Base-by-base conservation (phyloP, 208 protist genomes). In the Trypanosoma boissoni region DNA sequence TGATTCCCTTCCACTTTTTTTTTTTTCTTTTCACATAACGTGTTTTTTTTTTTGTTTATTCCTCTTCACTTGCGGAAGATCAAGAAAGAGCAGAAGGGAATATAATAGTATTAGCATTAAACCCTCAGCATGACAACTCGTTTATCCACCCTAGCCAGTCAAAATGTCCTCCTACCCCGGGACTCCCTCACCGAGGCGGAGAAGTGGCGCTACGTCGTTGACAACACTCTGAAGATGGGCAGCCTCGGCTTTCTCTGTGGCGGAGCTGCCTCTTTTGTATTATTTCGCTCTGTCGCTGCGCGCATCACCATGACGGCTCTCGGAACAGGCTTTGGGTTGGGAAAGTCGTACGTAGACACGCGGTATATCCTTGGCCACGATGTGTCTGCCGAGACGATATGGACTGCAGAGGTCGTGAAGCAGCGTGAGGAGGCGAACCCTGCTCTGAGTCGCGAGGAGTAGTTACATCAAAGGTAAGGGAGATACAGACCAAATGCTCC, bases 341-440 rank as follows among this genome's bases (percentile, higher is more conserved):
- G 88, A 8, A 87, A 83, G 53, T 66, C 88, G 9, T 95, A 92
- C 37, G 84, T 95, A 18, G 88, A 95, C 53, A 79, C 83, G 3
- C 76, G 86, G 54, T 95, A 89, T 60, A 61, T 92, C 31, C 70
- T 95, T 24, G 88, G 88, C 9, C 88, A 95, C 54, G 80, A 95
- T 62, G 68, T 89, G 18, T 57, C 70, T 34, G 82, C 80, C 7
- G 77, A 82, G 49, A 71, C 77, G 2, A 64, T 83, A 3, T 89
- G 86, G 86, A 75, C 72, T 43, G 86, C 82, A 8, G 67, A 85
- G 45, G 81, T 86, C 6, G 49, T 72, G 28, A 31, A 50, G 44
- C 70, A 42, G 50, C 24, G 34, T 39, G n/a, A n/a, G n/a, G n/a
- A n/a, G n/a, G n/a, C n/a, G n/a, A n/a, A n/a, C n/a, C n/a, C n/a